Conservation (phyloP, 805 yeast genomes). For the Sporopachydermia lactativora region DNA sequence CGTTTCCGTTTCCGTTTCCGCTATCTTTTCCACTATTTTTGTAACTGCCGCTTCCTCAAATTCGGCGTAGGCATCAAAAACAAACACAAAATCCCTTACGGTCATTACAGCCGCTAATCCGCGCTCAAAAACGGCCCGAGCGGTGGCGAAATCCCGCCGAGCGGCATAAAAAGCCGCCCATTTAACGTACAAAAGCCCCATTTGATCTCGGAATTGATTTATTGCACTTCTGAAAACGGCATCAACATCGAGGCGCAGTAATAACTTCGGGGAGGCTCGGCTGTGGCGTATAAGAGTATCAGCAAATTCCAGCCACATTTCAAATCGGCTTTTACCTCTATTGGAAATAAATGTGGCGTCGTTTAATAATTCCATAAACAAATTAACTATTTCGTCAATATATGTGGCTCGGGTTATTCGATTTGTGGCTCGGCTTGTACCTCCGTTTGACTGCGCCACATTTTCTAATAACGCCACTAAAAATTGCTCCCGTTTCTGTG, state of each 20-base stretch:
- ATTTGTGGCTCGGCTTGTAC: constrained; percentile 5
- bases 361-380: constrained; percentile 23
- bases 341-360: constrained; percentile 22
- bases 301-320: constrained; percentile 32
- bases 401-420: constrained; percentile 8
- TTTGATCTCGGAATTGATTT: constrained; percentile 43
- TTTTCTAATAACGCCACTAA: constrained; percentile 10
- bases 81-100: constrained; percentile 43
- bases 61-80: constrained; percentile 51
- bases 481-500: constrained; percentile 15
- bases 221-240: constrained; percentile 22
- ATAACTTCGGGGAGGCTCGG: constrained; percentile 8
- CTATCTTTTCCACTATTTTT: constrained; percentile 14
- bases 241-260: constrained; percentile 17
- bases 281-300: constrained; percentile 24
- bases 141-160: constrained; percentile 22
- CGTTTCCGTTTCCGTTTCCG: neutral
- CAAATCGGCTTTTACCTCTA: constrained; percentile 29
- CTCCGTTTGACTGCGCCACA: neutral
- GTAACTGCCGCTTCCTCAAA: constrained; percentile 39
- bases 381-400: constrained; percentile 15
- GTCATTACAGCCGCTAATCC: constrained; percentile 35
- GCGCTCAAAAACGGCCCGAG: constrained; percentile 30
- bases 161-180: constrained; percentile 34
- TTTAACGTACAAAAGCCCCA: constrained; percentile 31